Conservation (phyloP, 345 rosid species). For the Psidium friedrichsthalianum region DNA sequence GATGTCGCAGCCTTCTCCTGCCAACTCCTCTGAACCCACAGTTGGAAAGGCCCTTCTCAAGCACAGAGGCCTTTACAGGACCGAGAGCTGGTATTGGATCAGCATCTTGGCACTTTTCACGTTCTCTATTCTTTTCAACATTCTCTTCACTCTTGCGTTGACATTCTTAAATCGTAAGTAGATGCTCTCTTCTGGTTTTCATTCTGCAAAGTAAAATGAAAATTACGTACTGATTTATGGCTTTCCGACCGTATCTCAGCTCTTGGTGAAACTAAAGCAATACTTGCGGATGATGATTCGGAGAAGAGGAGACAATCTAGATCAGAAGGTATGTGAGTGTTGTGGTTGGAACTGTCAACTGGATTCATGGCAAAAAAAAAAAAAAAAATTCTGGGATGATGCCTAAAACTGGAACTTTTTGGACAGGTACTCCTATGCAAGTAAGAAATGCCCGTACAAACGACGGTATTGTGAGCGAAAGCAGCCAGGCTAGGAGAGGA, state of each 20-base stretch:
- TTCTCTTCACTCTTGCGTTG: conserved; percentile 22
- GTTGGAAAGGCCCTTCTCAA: conserved; percentile 2
- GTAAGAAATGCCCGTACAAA: background rate
- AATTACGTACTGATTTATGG: background rate
- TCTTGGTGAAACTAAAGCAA: background rate
- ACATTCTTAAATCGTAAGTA: conserved; percentile 43
- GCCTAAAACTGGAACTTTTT: background rate
- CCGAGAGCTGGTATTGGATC: conserved; percentile 55
- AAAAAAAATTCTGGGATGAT: background rate
- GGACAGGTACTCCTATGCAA: background rate
- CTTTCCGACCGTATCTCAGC: background rate
- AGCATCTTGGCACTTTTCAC: conserved; percentile 30
- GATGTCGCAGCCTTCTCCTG: background rate
- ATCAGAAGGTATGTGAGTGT: background rate
- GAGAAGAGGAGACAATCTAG: background rate
- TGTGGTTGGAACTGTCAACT: background rate
- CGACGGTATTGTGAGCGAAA: background rate
- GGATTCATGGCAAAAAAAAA: background rate
- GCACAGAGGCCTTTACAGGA: conserved; percentile 23
- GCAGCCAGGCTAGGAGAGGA: conserved; percentile 9
- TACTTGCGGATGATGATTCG: background rate
- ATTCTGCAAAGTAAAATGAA: background rate
- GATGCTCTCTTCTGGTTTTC: background rate
- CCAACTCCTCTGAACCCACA: background rate
- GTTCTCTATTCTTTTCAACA: conserved; percentile 29